phyloP scores from a whole-genome alignment of 257 asterid genomes.

The Cinchona pubescens region DNA sequence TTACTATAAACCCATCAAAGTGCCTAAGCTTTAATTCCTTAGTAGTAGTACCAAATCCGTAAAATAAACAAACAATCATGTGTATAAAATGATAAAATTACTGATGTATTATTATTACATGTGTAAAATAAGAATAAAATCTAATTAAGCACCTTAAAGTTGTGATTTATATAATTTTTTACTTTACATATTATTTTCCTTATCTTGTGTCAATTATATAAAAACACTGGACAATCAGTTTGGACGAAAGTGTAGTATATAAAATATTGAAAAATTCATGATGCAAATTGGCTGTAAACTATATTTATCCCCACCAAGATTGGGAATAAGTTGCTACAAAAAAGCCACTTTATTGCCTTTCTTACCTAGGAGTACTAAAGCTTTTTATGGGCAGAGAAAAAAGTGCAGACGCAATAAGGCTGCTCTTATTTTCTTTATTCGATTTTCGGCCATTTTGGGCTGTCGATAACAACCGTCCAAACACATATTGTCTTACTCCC shows the following conservation, averaged over 20 bases:
- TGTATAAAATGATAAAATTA: too few species aligned
- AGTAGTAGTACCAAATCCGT: too few species aligned
- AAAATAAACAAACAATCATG: too few species aligned
- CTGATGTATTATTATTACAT: too few species aligned
- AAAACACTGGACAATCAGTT: neutral
- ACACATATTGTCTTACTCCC: conserved; percentile 4
- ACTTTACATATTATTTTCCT: too few species aligned
- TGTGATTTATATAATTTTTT: too few species aligned
- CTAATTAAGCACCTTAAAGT: too few species aligned
- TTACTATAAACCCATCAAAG: too few species aligned
- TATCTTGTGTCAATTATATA: too few species aligned
- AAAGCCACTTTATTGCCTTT: neutral
- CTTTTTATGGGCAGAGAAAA: neutral
- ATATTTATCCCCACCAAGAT: conserved; percentile 3
- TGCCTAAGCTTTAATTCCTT: too few species aligned
- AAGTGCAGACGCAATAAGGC: neutral
- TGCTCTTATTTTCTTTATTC: neutral
- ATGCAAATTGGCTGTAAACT: neutral
- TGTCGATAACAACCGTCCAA: conserved; percentile 16
- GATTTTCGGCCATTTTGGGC: neutral
- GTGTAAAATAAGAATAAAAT: too few species aligned
- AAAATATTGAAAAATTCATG: neutral
- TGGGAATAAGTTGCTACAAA: conserved; percentile 1
- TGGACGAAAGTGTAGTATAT: neutral
- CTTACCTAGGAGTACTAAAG: neutral